Conservation (phyloP, 257 asterid genomes). For the Solanum bukasovii region DNA sequence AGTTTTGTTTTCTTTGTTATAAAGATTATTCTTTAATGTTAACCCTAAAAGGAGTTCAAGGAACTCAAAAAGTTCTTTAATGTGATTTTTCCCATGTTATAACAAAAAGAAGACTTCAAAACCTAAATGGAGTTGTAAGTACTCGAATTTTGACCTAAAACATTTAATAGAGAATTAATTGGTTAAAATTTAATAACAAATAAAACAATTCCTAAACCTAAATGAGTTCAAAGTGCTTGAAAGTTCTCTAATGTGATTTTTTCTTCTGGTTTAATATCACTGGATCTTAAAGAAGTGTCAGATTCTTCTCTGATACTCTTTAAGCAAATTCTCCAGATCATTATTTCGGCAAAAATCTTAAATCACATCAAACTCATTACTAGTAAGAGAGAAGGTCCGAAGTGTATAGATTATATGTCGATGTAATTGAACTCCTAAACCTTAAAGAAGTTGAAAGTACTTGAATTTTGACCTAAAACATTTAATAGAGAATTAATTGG, state of each 20-base stretch:
- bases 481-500: background rate
- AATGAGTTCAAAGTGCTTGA: background rate
- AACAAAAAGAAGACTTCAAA: background rate
- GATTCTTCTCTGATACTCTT: background rate
- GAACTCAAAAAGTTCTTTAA: background rate
- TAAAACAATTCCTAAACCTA: background rate
- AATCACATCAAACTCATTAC: background rate
- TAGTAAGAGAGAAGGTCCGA: background rate
- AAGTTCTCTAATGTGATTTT: background rate
- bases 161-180: background rate
- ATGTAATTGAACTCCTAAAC: background rate
- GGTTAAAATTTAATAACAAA: background rate
- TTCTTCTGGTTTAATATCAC: background rate
- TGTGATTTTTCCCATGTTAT: background rate
- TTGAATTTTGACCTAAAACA: background rate
- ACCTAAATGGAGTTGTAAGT: background rate
- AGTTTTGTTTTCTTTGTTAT: background rate
- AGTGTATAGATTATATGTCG: background rate
- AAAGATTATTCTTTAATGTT: background rate
- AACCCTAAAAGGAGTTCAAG: background rate
- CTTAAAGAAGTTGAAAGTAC: background rate
- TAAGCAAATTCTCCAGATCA: background rate
- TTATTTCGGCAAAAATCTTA: background rate
- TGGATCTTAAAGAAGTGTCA: background rate
- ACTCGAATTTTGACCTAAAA: background rate